Percentiles rank a stretch among this genome's conserved stretches.
phyloP scores from a whole-genome alignment of 306 rosid genomes.

The Rosa lucieae region DNA sequence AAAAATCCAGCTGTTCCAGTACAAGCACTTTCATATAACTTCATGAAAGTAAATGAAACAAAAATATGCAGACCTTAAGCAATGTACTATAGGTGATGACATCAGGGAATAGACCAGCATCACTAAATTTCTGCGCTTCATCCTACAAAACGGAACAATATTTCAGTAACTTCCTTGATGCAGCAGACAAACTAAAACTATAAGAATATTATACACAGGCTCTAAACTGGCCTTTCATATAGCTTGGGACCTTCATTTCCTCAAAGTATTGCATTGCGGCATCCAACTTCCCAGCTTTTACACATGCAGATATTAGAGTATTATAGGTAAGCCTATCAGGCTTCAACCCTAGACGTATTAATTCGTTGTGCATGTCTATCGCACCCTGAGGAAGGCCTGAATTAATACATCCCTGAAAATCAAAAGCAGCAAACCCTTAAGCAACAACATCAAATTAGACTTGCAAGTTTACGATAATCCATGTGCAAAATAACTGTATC shows the following conservation, averaged over 20 bases:
- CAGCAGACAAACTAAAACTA: conserved; percentile 19
- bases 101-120: conserved; percentile 64
- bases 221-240: conserved; percentile 49
- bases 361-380: conserved; percentile 49
- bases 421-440: conserved; percentile 5
- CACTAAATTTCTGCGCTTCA: conserved; percentile 36
- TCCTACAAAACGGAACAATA: conserved; percentile 39
- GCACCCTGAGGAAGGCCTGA: conserved; percentile 68
- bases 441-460: not conserved
- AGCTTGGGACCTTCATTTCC: conserved; percentile 76
- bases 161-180: conserved; percentile 26
- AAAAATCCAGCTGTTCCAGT: not conserved
- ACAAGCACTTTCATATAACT: not conserved
- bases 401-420: conserved; percentile 67
- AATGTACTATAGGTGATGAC: conserved; percentile 70
- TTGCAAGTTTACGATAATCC: not conserved
- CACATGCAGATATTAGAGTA: conserved; percentile 72
- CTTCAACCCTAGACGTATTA: conserved; percentile 52
- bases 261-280: conserved; percentile 59
- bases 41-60: conserved; percentile 6
- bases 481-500: not conserved
- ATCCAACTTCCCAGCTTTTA: conserved; percentile 60
- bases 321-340: conserved; percentile 82
- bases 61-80: conserved; percentile 55
- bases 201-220: conserved; percentile 29